Base-by-base conservation (phyloP, 352 stramenopile species). In the Phytopythium helicoides region DNA sequence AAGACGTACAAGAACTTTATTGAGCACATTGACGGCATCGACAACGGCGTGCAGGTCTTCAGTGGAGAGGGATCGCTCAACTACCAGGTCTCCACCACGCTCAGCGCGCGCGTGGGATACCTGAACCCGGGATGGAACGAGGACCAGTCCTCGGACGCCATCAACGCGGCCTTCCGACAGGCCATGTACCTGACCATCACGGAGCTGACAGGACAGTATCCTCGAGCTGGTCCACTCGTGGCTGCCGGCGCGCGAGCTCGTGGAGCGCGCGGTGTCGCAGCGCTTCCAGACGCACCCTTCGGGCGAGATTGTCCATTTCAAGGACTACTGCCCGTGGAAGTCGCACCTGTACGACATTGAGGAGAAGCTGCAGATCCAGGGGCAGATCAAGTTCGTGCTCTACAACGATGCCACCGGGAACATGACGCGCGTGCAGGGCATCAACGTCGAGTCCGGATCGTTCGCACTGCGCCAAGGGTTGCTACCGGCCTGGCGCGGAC, bases 11-110 rank as follows among this genome's bases (percentile, higher is more conserved):
- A 97, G 67, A 92, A 81, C 48, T 98, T 99, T 44, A 88, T 99
- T 26, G 96, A 99, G 80, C 92, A 98, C 56, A 95, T 99, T 50
- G 97, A 99, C 73, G 97, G 93, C 34, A 99, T 99, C 58, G 97
- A 99, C 81, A 99, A 99, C 53, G 97, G 97, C 49, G 91, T 99
- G 2, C 94, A 99, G 58, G 65, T 89, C 38, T 66, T 65, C 31
- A 71, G 45, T 31, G 68, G 62, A 3, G 65, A 60, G 5, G 73
- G 62, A 0, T 65, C 73, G 28, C 68, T 86, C 52, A 93, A 90
- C 54, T 95, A 95, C 64, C 55, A 71, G 28, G 66, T 95, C 45
- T 81, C 81, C 22, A 90, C 85, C 26, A 90, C 71, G 46, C 73
- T 95, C 23, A 93, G 82, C 56, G 72, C 60, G 35, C 82, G 85